Evolutionary conservation across 192 early-diverging fungal genomes (phyloP).

Genomic region (Backusella morwellensis): DNA sequence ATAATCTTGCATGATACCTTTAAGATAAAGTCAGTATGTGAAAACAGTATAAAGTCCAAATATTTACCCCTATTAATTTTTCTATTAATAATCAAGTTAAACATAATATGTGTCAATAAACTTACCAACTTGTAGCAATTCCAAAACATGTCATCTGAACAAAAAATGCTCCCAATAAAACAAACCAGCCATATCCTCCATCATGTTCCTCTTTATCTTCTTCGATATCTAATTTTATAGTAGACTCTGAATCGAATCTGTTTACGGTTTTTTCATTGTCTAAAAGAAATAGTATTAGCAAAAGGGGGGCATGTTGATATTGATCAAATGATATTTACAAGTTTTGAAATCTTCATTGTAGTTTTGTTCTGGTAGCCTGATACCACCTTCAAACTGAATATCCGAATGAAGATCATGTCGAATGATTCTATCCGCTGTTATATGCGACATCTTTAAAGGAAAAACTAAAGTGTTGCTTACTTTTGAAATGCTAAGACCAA

Average conservation of each 20-base stretch:
- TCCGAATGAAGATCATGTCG: not conserved
- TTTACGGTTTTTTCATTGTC: not conserved
- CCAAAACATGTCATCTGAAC: constrained; percentile 22
- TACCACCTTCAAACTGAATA: not conserved
- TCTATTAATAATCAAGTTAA: not conserved
- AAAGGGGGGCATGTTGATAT: no score
- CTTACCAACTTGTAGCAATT: not conserved
- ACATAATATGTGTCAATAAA: not conserved
- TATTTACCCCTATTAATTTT: not conserved
- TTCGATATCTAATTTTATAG: not conserved
- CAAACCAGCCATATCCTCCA: constrained; percentile 39
- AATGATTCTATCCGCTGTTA: not conserved
- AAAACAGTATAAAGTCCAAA: not conserved
- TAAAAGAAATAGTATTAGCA: not conserved
- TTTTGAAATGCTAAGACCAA: not conserved
- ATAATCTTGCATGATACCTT: constrained; percentile 36
- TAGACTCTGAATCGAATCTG: not conserved
- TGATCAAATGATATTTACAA: no score
- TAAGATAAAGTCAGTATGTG: not conserved
- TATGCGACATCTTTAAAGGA: not conserved
- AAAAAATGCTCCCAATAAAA: constrained; percentile 37
- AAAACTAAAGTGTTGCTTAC: not conserved
- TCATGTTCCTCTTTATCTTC: constrained; percentile 10
- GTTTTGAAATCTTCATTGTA: no score
- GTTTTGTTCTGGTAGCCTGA: not conserved